A percentile compares a stretch with the other conserved stretches of the same genome.
These are phyloP conservation scores for Myxozyma nipponensis DNA, from an alignment of 805 yeast genomes.

Conservation along the genomic window DNA sequence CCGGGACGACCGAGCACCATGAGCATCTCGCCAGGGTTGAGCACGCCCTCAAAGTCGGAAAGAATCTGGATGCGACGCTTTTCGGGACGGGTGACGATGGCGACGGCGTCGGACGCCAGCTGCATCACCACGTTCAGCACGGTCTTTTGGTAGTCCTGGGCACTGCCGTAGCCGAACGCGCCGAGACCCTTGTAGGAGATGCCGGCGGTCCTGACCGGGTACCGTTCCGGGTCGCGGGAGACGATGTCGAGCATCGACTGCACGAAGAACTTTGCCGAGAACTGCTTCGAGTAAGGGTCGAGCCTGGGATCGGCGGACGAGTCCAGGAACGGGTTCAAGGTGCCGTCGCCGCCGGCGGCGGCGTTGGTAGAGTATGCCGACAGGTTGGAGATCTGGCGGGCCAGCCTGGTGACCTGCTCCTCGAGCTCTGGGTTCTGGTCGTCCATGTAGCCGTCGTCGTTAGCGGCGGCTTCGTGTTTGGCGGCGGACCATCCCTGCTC, in stretches of 20 bases:
- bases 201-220: constrained; percentile 57
- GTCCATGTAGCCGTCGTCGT: background rate
- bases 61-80: constrained; percentile 35
- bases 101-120: constrained; percentile 34
- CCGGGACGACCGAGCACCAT: constrained; percentile 81
- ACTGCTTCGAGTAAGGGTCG: constrained; percentile 56
- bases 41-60: constrained; percentile 52
- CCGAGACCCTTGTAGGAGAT: constrained; percentile 55
- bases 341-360: background rate
- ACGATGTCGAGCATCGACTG: constrained; percentile 51
- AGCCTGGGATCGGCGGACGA: constrained; percentile 42
- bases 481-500: background rate
- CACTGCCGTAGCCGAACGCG: constrained; percentile 60
- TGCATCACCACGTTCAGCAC: constrained; percentile 45
- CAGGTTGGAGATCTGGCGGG: constrained; percentile 27
- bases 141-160: constrained; percentile 65
- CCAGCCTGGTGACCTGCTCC: constrained; percentile 22
- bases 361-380: constrained; percentile 7
- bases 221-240: constrained; percentile 57
- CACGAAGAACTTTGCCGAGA: constrained; percentile 61
- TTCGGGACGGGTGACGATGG: constrained; percentile 27
- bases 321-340: constrained; percentile 24
- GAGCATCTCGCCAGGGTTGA: constrained; percentile 62
- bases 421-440: constrained; percentile 15
- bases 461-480: background rate